Evolutionary conservation across 768 basidiomycete genomes (phyloP).

Genomic region (Lactarius psammicola): DNA sequence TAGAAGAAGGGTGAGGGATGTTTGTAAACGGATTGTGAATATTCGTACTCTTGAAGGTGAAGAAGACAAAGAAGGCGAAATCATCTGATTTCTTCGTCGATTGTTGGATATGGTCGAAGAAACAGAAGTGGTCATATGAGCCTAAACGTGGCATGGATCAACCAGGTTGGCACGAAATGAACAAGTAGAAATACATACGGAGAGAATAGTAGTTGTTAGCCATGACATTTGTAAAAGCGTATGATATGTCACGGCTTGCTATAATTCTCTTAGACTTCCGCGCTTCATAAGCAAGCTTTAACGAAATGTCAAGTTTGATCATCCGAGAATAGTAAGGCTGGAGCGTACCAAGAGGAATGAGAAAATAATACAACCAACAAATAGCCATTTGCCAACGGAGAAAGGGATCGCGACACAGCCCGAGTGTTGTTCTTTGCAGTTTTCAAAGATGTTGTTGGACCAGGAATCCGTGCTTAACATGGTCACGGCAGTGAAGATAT

Average conservation of each 20-base stretch:
- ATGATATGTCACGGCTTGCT: constrained; percentile 93
- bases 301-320: not conserved
- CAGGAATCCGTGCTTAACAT: constrained; percentile 90
- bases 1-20: constrained; percentile 33
- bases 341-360: constrained; percentile 85
- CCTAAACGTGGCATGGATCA: constrained; percentile 45
- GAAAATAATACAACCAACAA: constrained; percentile 97
- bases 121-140: constrained; percentile 96
- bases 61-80: constrained; percentile 99
- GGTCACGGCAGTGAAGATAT: constrained; percentile 96
- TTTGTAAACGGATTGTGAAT: not conserved
- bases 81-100: constrained; percentile 97
- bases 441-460: constrained; percentile 87
- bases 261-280: constrained; percentile 94
- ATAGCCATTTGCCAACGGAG: constrained; percentile 89
- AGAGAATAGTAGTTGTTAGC: constrained; percentile 96
- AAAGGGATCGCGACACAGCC: constrained; percentile 88
- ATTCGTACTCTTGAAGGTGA: constrained; percentile 91
- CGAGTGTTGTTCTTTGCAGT: constrained; percentile 50
- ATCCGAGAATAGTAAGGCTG: not conserved
- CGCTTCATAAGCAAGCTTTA: constrained; percentile 84
- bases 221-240: constrained; percentile 97
- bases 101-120: constrained; percentile 94
- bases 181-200: constrained; percentile 49
- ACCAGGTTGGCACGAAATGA: not conserved